A percentile compares a stretch with the other conserved stretches of the same genome.
Evolutionary conservation across 2,329 filamentous ascomycete genomes (phyloP).

Genomic region (Ophiobolus disseminans): DNA sequence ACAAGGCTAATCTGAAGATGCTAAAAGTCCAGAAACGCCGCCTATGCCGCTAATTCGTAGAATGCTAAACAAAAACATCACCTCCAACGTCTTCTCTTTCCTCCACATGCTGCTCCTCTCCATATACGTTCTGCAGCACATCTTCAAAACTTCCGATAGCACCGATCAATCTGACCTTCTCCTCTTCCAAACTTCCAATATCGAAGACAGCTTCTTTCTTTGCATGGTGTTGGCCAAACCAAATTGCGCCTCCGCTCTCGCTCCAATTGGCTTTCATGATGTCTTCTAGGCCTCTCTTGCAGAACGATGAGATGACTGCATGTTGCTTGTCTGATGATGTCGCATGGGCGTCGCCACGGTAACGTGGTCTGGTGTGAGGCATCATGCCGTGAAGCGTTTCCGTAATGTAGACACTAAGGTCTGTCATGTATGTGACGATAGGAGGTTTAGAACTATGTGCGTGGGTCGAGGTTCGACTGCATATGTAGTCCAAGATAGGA

Average conservation of each 20-base stretch:
- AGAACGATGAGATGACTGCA: slow-evolving; percentile 33
- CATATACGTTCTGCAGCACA: not conserved
- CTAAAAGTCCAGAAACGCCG: slow-evolving; percentile 12
- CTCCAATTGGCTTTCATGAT: slow-evolving; percentile 57
- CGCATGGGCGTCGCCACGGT: slow-evolving; percentile 16
- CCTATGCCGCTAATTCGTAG: slow-evolving; percentile 27
- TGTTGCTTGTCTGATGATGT: slow-evolving; percentile 1
- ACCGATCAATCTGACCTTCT: slow-evolving; percentile 25
- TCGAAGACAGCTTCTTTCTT: slow-evolving; percentile 55
- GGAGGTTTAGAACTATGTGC: slow-evolving; percentile 25
- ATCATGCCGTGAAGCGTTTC: slow-evolving; percentile 31
- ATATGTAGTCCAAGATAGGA: slow-evolving; percentile 57
- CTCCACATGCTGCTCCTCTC: not conserved
- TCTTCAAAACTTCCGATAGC: slow-evolving; percentile 29
- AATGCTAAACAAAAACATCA: slow-evolving; percentile 22
- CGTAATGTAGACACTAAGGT: slow-evolving; percentile 47
- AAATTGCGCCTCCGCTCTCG: slow-evolving; percentile 48
- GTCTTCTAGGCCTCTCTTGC: slow-evolving; percentile 52
- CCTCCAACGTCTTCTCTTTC: slow-evolving; percentile 2
- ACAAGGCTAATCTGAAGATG: not conserved
- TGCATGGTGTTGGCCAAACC: slow-evolving; percentile 54
- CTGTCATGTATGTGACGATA: slow-evolving; percentile 48
- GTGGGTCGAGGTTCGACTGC: slow-evolving; percentile 33
- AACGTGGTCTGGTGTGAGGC: slow-evolving; percentile 24
- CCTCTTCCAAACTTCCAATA: slow-evolving; percentile 36